Conservation (phyloP, 805 yeast genomes). For the Schwanniomyces polymorphus region DNA sequence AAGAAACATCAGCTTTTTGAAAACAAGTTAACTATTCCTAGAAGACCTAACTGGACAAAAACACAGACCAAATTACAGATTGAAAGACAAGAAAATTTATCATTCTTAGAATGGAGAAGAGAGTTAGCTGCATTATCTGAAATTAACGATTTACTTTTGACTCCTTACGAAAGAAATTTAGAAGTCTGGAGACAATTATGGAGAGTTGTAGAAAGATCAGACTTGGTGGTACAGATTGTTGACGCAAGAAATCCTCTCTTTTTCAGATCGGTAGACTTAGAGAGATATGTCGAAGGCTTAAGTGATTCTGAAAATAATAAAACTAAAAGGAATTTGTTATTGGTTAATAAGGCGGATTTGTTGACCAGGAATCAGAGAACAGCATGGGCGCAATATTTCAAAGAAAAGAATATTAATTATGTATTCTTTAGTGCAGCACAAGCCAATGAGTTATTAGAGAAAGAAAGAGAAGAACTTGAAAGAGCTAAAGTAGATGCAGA, state of each 20-base stretch:
- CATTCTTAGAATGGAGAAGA: constrained; percentile 94
- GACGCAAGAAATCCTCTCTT: constrained; percentile 94
- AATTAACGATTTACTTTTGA: constrained; percentile 77
- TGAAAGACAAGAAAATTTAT: constrained; percentile 83
- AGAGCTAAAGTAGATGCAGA: constrained; percentile 9
- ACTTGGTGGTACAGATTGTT: constrained; percentile 92
- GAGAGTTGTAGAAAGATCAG: constrained; percentile 96
- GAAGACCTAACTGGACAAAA: constrained; percentile 86
- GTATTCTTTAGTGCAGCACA: constrained; percentile 91
- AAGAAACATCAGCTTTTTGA: constrained; percentile 68
- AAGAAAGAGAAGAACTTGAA: constrained; percentile 50
- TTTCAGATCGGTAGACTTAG: constrained; percentile 87
- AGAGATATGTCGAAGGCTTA: constrained; percentile 74
- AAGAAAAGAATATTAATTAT: constrained; percentile 64
- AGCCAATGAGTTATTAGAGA: constrained; percentile 75
- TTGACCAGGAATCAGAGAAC: constrained; percentile 74
- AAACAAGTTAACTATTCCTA: constrained; percentile 77
- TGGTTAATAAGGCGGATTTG: constrained; percentile 93
- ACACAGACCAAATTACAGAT: constrained; percentile 71
- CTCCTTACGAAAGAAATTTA: constrained; percentile 95
- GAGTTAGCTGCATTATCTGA: constrained; percentile 83
- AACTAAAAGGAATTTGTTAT: constrained; percentile 71
- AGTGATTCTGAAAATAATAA: constrained; percentile 47
- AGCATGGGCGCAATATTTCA: constrained; percentile 86
- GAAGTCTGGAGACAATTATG: constrained; percentile 98